A percentile compares a stretch with the other conserved stretches of the same genome.
Conservation (phyloP, 2,329 filamentous ascomycete genomes). For the Lecanicillium sp. region DNA sequence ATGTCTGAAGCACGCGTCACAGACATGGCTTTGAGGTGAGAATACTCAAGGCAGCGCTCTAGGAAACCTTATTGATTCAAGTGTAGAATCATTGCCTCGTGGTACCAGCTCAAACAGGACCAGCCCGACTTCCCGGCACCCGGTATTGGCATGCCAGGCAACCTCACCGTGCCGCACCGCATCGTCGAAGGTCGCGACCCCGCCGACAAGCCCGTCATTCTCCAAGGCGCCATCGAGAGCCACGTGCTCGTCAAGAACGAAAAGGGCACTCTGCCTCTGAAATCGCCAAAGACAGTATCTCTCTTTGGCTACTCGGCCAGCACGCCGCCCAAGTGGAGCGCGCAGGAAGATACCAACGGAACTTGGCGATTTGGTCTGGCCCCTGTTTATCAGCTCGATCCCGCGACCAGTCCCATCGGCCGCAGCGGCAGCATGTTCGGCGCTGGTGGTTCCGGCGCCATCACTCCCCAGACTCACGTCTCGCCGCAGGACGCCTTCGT, state of each 20-base stretch:
- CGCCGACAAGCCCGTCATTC: constrained; percentile 32
- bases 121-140: constrained; percentile 36
- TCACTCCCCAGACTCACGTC: constrained; percentile 40
- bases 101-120: constrained; percentile 51
- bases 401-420: constrained; percentile 35
- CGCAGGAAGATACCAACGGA: constrained; percentile 26
- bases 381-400: constrained; percentile 29
- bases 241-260: constrained; percentile 60
- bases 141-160: constrained; percentile 46
- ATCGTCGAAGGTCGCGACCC: constrained; percentile 51
- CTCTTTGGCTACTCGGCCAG: constrained; percentile 57
- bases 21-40: constrained; percentile 51
- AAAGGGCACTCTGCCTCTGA: constrained; percentile 48
- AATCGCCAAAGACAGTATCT: constrained; percentile 44
- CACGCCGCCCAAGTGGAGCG: constrained; percentile 37
- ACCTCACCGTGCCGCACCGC: constrained; percentile 43
- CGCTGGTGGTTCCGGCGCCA: constrained; percentile 44
- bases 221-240: constrained; percentile 54
- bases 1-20: constrained; percentile 49
- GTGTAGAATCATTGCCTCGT: constrained; percentile 43
- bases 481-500: constrained; percentile 51
- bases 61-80: not conserved
- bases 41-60: not conserved
- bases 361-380: constrained; percentile 33
- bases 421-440: constrained; percentile 32